Base-by-base conservation (phyloP, 306 rosid species). In the Potentilla sterilis region DNA sequence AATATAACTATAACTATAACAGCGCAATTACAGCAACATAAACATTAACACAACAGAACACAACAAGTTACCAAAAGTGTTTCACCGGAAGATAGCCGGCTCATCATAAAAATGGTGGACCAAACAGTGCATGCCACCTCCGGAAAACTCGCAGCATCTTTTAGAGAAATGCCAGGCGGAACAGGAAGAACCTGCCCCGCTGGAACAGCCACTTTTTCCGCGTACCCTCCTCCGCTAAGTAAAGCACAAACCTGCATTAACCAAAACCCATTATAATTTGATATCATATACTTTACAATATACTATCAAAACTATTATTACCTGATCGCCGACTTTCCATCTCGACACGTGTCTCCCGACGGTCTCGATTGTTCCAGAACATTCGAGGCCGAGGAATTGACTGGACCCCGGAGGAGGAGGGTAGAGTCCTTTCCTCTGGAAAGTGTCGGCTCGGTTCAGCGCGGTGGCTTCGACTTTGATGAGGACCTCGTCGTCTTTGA, bases 81-180 rank as follows among this genome's bases (percentile, higher is more conserved):
- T 81, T 95, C 98, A 47, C 97, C 98, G 0, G 85, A 75, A 48
- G 90, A 80, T 28, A 95, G 69, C 9, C 85, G 91, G 68, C 97
- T 92, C 67, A 69, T 92, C 97, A 95, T 92, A 70, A 92, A 95
- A 68, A 88, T 73, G 42, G 97, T 92, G 0, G 98, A 95, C 98
- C 98, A 95, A 28, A 95, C 97, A 6, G 98, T 95, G 82, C 93
- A 80, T 4, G 98, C 97, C 42, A 90, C 98, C 82, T 90, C 98
- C 2, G 98, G 97, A 47, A 95, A 82, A 74, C 88, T 67, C 69
- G 97, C 84, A 4, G 98, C 97, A 78, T 95, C 97, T 75, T 74
- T 83, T 71, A 95, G 61, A 55, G 97, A 89, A 86, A 95, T 59
- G 16, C 91, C 97, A 0, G 81, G 11, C 1, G 97, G 97, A 73